Conservation (phyloP, 768 basidiomycete species). For the Trametes sanguinea region DNA sequence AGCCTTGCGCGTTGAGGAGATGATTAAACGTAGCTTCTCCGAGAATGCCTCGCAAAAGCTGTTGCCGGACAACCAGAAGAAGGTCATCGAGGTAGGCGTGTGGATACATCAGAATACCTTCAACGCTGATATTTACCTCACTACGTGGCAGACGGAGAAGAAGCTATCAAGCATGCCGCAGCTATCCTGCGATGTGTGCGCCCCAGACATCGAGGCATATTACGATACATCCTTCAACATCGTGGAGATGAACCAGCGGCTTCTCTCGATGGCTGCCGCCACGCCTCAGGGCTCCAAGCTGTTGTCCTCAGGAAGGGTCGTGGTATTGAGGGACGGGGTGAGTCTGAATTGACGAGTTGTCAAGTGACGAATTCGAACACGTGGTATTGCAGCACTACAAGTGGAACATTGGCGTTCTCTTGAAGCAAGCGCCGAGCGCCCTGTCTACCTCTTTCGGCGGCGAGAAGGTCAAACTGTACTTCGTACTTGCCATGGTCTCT, state of each 20-base stretch:
- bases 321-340: slow-evolving; percentile 83
- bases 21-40: slow-evolving; percentile 99
- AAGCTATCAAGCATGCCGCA: slow-evolving; percentile 59
- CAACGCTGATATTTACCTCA: not conserved
- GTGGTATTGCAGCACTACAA: slow-evolving; percentile 64
- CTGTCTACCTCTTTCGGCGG: slow-evolving; percentile 34
- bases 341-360: slow-evolving; percentile 29
- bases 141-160: slow-evolving; percentile 63
- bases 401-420: slow-evolving; percentile 65
- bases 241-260: slow-evolving; percentile 57
- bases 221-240: slow-evolving; percentile 74
- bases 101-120: not conserved
- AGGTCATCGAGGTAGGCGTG: slow-evolving; percentile 71
- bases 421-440: slow-evolving; percentile 59
- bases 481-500: slow-evolving; percentile 72
- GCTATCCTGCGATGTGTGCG: slow-evolving; percentile 69
- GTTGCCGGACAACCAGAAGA: slow-evolving; percentile 90
- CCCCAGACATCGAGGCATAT: slow-evolving; percentile 68
- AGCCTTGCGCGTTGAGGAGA: slow-evolving; percentile 94
- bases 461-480: slow-evolving; percentile 59
- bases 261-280: slow-evolving; percentile 60
- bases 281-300: slow-evolving; percentile 69
- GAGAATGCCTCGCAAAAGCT: slow-evolving; percentile 94
- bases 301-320: slow-evolving; percentile 73
- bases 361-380: not conserved